phyloP scores from a whole-genome alignment of 768 basidiomycete genomes.

The Neoboletus brunneissimus region DNA sequence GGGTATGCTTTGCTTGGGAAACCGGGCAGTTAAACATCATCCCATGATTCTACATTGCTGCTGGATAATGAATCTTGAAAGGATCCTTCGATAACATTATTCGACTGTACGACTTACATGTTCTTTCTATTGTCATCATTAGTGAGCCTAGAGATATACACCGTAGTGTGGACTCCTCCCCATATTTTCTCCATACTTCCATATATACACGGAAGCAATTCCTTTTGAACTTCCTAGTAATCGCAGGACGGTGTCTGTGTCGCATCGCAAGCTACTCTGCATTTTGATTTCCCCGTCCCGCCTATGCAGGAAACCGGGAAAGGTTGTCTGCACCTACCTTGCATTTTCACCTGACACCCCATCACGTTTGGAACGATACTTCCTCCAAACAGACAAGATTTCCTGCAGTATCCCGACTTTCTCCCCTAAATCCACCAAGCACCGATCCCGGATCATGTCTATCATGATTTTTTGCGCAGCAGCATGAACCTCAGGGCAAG shows the following conservation, averaged over 20 bases:
- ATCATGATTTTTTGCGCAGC: constrained; percentile 10
- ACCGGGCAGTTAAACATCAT: constrained; percentile 37
- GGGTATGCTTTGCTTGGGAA: constrained; percentile 72
- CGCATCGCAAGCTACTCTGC: background rate
- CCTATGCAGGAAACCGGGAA: background rate
- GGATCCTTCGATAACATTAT: constrained; percentile 19
- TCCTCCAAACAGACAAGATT: constrained; percentile 19
- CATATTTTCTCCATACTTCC: constrained; percentile 2
- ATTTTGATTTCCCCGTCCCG: no score
- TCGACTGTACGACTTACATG: constrained; percentile 23
- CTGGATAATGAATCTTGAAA: constrained; percentile 9
- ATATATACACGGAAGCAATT: background rate
- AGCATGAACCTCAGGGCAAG: constrained; percentile 5
- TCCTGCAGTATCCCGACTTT: constrained; percentile 13
- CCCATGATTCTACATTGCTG: constrained; percentile 2
- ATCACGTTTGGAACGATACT: constrained; percentile 16
- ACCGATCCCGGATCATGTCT: constrained; percentile 12
- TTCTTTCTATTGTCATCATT: constrained; percentile 10
- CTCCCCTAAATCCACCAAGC: constrained; percentile 16
- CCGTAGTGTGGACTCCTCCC: constrained; percentile 7
- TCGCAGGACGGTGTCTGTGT: background rate
- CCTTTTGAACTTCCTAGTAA: background rate
- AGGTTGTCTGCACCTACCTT: background rate
- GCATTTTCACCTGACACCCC: background rate
- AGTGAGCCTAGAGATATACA: constrained; percentile 10